phyloP scores from a whole-genome alignment of 2,329 filamentous ascomycete species.

The Colletotrichum magnum region DNA sequence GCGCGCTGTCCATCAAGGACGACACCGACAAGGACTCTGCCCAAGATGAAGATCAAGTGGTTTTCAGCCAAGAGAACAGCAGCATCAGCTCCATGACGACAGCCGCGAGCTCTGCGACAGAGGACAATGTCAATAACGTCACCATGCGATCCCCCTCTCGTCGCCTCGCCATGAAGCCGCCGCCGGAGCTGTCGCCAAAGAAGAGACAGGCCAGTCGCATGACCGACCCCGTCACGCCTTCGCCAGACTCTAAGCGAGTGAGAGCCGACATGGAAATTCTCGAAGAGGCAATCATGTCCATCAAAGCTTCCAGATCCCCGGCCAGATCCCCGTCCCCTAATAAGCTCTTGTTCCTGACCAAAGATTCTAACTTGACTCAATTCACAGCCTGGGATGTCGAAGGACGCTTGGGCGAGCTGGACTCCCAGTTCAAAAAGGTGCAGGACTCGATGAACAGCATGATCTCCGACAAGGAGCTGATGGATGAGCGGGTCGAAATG shows the following conservation, averaged over 20 bases:
- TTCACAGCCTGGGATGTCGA: constrained; percentile 85
- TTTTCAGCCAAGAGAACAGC: constrained; percentile 48
- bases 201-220: constrained; percentile 39
- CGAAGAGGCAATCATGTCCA: constrained; percentile 46
- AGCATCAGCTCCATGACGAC: constrained; percentile 41
- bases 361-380: constrained; percentile 78
- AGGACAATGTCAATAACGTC: constrained; percentile 48
- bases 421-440: constrained; percentile 79
- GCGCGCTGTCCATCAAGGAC: constrained; percentile 57
- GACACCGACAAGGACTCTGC: constrained; percentile 39
- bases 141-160: constrained; percentile 40
- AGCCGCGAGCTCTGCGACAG: constrained; percentile 38
- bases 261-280: constrained; percentile 44
- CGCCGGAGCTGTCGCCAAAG: constrained; percentile 37
- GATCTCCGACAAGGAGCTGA: constrained; percentile 74
- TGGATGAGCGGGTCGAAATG: constrained; percentile 81
- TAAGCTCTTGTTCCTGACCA: constrained; percentile 73
- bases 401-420: constrained; percentile 81
- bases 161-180: constrained; percentile 11
- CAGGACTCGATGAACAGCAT: constrained; percentile 80
- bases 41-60: constrained; percentile 62
- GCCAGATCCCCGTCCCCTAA: constrained; percentile 59
- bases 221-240: constrained; percentile 38
- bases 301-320: constrained; percentile 54
- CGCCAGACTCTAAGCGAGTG: constrained; percentile 35